These are phyloP conservation scores for Leishmania guyanensis DNA, from an alignment of 208 protist genomes.

Conservation along the genomic window DNA sequence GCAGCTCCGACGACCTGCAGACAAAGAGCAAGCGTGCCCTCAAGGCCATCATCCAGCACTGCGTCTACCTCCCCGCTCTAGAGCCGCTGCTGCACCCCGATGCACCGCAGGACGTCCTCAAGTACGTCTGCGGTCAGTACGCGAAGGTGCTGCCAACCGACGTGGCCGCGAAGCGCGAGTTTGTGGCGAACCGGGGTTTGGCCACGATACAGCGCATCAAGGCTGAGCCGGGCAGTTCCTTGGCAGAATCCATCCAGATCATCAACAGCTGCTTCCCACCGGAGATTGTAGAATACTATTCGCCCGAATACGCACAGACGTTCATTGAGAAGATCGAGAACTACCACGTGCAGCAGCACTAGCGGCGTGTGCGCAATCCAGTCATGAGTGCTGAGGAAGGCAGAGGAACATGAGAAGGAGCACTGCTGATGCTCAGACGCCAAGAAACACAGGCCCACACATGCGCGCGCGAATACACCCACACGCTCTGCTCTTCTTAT, in stretches of 20 bases:
- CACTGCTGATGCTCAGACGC: background rate
- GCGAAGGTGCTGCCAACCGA: conserved; percentile 98
- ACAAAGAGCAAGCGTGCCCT: conserved; percentile 96
- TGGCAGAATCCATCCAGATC: conserved; percentile 95
- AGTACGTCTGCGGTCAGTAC: conserved; percentile 98
- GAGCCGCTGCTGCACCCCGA: conserved; percentile 96
- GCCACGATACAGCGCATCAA: conserved; percentile 96
- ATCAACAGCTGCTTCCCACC: conserved; percentile 98
- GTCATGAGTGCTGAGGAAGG: background rate
- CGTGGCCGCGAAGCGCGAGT: conserved; percentile 95
- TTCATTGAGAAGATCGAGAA: conserved; percentile 97
- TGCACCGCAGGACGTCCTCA: conserved; percentile 95
- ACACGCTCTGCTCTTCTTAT: background rate
- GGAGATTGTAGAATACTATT: conserved; percentile 99
- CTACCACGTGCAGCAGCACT: conserved; percentile 88
- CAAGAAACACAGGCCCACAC: too few species aligned
- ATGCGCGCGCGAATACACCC: background rate
- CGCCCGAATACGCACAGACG: conserved; percentile 95
- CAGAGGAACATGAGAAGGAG: background rate
- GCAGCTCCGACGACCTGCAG: conserved; percentile 94
- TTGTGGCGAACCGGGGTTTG: conserved; percentile 95
- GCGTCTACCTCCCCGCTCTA: conserved; percentile 94
- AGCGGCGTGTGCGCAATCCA: background rate
- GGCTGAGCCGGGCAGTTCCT: conserved; percentile 94
- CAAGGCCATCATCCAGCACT: conserved; percentile 97